Conservation (phyloP, 2,329 filamentous ascomycete genomes). For the Cryphonectria naterciae region DNA sequence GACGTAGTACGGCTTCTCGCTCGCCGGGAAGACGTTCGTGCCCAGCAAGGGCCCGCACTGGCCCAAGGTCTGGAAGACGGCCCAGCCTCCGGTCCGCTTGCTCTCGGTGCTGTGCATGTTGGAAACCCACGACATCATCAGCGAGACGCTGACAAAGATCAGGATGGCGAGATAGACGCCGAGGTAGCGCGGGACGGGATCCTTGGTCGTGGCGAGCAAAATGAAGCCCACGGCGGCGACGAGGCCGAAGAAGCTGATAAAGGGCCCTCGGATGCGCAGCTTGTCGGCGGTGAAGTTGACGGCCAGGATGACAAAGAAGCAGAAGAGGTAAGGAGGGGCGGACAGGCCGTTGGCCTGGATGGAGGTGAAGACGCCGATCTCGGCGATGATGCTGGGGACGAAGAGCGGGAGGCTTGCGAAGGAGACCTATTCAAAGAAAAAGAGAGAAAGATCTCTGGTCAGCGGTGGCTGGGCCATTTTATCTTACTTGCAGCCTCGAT, state of each 20-base stretch:
- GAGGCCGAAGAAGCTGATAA: conserved; percentile 40
- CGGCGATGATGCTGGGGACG: conserved; percentile 39
- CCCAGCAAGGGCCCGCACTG: conserved; percentile 40
- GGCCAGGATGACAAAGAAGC: conserved; percentile 44
- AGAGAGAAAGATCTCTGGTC: not conserved
- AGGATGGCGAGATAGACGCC: conserved; percentile 44
- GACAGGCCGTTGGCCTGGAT: conserved; percentile 43
- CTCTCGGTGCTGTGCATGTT: conserved; percentile 44
- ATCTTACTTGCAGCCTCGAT: not conserved
- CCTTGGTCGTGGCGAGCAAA: conserved; percentile 42
- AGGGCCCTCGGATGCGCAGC: conserved; percentile 43
- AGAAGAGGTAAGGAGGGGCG: conserved; percentile 46
- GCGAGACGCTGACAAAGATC: conserved; percentile 42
- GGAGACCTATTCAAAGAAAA: conserved; percentile 29
- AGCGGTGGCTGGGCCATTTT: not conserved
- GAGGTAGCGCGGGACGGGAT: conserved; percentile 41
- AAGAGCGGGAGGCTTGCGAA: conserved; percentile 40
- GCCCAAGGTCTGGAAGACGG: conserved; percentile 44
- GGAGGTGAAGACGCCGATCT: conserved; percentile 41
- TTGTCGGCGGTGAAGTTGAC: conserved; percentile 43
- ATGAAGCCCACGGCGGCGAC: conserved; percentile 45
- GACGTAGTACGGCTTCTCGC: conserved; percentile 40
- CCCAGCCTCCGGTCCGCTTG: conserved; percentile 41
- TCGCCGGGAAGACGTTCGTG: conserved; percentile 40
- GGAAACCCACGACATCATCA: conserved; percentile 42